phyloP scores from a whole-genome alignment of 305 asterid genomes.

The Euphrasia arctica region DNA sequence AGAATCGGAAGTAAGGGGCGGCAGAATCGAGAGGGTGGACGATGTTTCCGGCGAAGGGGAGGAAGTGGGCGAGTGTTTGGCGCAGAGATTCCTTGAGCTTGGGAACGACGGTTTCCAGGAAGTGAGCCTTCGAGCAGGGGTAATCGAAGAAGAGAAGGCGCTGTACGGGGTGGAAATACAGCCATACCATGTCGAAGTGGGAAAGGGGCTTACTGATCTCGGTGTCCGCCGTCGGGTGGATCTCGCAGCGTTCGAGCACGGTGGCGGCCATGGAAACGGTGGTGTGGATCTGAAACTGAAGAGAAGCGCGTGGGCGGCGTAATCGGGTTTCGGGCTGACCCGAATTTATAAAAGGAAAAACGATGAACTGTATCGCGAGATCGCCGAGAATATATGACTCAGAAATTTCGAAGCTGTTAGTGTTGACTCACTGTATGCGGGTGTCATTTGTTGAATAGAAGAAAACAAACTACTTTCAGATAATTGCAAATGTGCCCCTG shows the following conservation, averaged over 20 bases:
- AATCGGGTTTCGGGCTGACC: no score
- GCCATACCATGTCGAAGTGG: slow-evolving; percentile 42
- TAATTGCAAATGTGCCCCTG: neutral
- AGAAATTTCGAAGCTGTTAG: slow-evolving; percentile 5
- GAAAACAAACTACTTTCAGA: neutral
- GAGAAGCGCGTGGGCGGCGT: neutral
- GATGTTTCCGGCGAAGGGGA: slow-evolving; percentile 46
- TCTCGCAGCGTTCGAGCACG: slow-evolving; percentile 32
- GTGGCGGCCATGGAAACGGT: slow-evolving; percentile 29
- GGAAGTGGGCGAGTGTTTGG: slow-evolving; percentile 37
- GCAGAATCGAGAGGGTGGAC: slow-evolving; percentile 33
- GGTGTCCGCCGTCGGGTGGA: slow-evolving; percentile 29
- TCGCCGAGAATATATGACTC: neutral
- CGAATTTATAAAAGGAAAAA: neutral
- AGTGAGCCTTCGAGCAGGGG: slow-evolving; percentile 34
- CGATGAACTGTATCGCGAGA: neutral
- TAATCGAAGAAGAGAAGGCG: slow-evolving; percentile 44
- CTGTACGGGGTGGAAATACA: slow-evolving; percentile 41
- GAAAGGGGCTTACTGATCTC: slow-evolving; percentile 39
- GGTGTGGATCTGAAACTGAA: neutral
- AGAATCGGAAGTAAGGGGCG: slow-evolving; percentile 31
- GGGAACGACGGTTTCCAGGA: slow-evolving; percentile 30
- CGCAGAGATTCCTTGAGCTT: slow-evolving; percentile 30
- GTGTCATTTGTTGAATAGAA: slow-evolving; percentile 1
- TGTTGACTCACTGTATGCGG: neutral